These are phyloP conservation scores for Aspergillus saccharolyticus DNA, from an alignment of 495 filamentous ascomycete species.

Conservation along the genomic window DNA sequence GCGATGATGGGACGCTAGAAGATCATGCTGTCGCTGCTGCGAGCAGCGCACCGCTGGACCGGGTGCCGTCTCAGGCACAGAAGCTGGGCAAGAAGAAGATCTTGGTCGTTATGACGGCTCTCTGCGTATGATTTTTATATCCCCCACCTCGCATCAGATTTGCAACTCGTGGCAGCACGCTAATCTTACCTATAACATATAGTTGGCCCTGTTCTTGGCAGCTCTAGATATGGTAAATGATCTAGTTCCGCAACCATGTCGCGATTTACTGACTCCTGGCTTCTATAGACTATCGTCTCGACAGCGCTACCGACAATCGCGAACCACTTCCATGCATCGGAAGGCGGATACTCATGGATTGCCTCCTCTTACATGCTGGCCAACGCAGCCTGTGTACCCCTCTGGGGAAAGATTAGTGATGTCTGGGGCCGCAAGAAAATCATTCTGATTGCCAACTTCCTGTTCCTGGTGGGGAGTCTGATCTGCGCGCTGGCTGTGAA, in stretches of 20 bases:
- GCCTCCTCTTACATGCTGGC: slow-evolving; percentile 66
- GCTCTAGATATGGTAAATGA: slow-evolving; percentile 47
- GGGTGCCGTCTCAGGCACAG: slow-evolving; percentile 35
- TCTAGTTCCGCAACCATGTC: not conserved
- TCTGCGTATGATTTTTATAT: slow-evolving; percentile 37
- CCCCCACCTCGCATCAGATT: not conserved
- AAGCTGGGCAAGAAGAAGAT: slow-evolving; percentile 47
- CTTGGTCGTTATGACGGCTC: slow-evolving; percentile 44
- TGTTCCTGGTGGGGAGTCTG: slow-evolving; percentile 75
- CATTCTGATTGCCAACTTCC: slow-evolving; percentile 61
- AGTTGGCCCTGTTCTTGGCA: slow-evolving; percentile 50
- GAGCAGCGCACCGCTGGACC: slow-evolving; percentile 25
- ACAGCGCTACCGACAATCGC: slow-evolving; percentile 61
- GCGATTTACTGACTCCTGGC: not conserved
- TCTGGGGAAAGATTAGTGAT: slow-evolving; percentile 81
- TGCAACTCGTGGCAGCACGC: not conserved
- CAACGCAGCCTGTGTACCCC: slow-evolving; percentile 61
- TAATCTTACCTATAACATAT: slow-evolving; percentile 18
- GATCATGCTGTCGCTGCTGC: slow-evolving; percentile 12
- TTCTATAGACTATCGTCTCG: slow-evolving; percentile 45
- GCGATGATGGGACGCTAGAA: slow-evolving; percentile 19
- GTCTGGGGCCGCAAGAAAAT: slow-evolving; percentile 84
- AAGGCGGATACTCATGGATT: slow-evolving; percentile 73
- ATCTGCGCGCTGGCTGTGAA: slow-evolving; percentile 62
- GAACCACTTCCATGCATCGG: slow-evolving; percentile 52